phyloP scores from a whole-genome alignment of 495 filamentous ascomycete genomes.

The Pseudoneurospora amorphoporcata region DNA sequence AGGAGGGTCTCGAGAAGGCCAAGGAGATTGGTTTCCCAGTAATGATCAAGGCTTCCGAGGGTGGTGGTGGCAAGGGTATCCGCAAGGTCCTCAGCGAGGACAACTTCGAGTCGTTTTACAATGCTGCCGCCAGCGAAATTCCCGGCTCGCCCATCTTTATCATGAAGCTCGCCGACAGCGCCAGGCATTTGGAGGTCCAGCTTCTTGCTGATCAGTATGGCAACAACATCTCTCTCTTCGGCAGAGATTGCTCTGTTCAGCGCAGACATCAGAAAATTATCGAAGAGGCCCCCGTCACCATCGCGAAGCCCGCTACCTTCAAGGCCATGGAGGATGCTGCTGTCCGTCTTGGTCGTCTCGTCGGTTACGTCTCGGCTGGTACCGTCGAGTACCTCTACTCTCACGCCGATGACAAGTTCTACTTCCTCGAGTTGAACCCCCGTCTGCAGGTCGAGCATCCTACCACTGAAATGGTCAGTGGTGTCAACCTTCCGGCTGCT shows the following conservation, averaged over 20 bases:
- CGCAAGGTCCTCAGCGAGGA: slow-evolving; percentile 86
- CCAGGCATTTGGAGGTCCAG: slow-evolving; percentile 94
- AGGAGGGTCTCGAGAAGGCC: slow-evolving; percentile 83
- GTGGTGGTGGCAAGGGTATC: slow-evolving; percentile 98
- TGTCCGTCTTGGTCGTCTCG: slow-evolving; percentile 82
- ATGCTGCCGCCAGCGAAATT: slow-evolving; percentile 92
- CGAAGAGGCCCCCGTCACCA: slow-evolving; percentile 95
- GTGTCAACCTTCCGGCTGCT: slow-evolving; percentile 92
- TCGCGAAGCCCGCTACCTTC: slow-evolving; percentile 83
- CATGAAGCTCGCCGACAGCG: slow-evolving; percentile 98
- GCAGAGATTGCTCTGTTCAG: slow-evolving; percentile 97
- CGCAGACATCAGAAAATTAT: slow-evolving; percentile 99
- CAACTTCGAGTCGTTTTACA: slow-evolving; percentile 75
- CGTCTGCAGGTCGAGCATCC: slow-evolving; percentile 99
- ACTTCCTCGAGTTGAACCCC: slow-evolving; percentile 97
- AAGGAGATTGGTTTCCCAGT: slow-evolving; percentile 92
- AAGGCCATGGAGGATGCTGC: slow-evolving; percentile 93
- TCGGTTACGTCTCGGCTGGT: slow-evolving; percentile 97
- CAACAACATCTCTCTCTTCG: slow-evolving; percentile 98
- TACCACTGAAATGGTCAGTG: slow-evolving; percentile 98
- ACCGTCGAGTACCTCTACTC: slow-evolving; percentile 99
- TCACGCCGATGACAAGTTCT: slow-evolving; percentile 96
- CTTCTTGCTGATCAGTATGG: slow-evolving; percentile 97
- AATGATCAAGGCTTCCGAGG: slow-evolving; percentile 99
- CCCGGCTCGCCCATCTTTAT: slow-evolving; percentile 99